Evolutionary conservation across 1,284 basidiomycete species (phyloP).

Genomic region (Gymnopus androsaceus): DNA sequence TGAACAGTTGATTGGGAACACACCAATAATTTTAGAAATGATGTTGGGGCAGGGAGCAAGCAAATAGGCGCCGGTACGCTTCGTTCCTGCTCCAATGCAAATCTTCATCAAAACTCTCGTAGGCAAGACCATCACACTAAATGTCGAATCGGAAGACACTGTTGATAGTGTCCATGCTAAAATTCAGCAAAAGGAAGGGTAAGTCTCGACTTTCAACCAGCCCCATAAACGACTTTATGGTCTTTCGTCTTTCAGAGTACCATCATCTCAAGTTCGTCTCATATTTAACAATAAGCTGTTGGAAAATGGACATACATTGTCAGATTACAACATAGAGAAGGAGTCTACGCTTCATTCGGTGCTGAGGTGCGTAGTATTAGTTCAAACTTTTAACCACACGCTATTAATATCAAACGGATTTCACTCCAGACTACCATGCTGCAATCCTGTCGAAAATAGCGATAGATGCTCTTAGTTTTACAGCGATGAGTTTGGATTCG

Average conservation of each 20-base stretch:
- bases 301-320: slow-evolving; percentile 73
- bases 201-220: not conserved
- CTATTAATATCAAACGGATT: not conserved
- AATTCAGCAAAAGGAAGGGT: slow-evolving; percentile 7
- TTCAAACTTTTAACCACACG: not conserved
- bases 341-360: slow-evolving; percentile 11
- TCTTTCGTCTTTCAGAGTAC: slow-evolving; percentile 53
- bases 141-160: slow-evolving; percentile 2
- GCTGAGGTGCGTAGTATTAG: not conserved
- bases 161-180: not conserved
- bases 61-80: no score
- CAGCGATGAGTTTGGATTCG: not conserved
- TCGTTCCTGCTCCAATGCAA: slow-evolving; percentile 1
- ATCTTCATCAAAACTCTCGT: slow-evolving; percentile 13
- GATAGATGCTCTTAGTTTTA: not conserved
- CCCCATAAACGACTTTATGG: not conserved
- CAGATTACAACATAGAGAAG: slow-evolving; percentile 42
- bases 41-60: no score
- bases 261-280: slow-evolving; percentile 80
- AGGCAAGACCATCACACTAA: slow-evolving; percentile 13
- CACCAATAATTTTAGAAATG: no score
- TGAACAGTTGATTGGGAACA: no score
- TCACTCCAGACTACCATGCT: slow-evolving; percentile 4
- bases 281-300: slow-evolving; percentile 77
- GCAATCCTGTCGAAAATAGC: slow-evolving; percentile 1